phyloP scores from a whole-genome alignment of 768 basidiomycete genomes.

The Boletus rex-veris region DNA sequence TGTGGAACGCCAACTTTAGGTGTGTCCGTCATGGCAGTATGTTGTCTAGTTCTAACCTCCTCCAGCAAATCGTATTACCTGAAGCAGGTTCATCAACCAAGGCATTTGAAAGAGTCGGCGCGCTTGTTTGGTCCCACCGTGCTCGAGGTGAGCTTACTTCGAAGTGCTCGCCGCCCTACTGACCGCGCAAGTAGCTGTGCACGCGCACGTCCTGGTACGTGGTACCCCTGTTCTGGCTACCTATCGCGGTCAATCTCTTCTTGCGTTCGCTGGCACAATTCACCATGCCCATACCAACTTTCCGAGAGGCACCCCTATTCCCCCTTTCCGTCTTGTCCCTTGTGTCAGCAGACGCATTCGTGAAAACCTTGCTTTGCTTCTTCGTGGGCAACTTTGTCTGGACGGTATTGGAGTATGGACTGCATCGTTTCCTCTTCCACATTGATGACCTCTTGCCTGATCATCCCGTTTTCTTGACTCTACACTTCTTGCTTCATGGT shows the following conservation, averaged over 20 bases:
- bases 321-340: slow-evolving; percentile 47
- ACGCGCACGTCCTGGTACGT: slow-evolving; percentile 93
- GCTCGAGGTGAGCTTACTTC: slow-evolving; percentile 60
- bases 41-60: neutral
- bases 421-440: slow-evolving; percentile 98
- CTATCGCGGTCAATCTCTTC: slow-evolving; percentile 78
- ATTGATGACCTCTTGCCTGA: slow-evolving; percentile 88
- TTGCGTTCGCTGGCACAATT: slow-evolving; percentile 82
- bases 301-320: slow-evolving; percentile 52
- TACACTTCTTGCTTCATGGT: slow-evolving; percentile 93
- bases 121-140: slow-evolving; percentile 79
- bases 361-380: slow-evolving; percentile 66
- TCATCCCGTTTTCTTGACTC: slow-evolving; percentile 65
- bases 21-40: slow-evolving; percentile 26
- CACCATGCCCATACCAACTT: slow-evolving; percentile 62
- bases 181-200: slow-evolving; percentile 47
- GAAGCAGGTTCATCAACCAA: slow-evolving; percentile 94
- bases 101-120: slow-evolving; percentile 79
- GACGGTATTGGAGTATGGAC: slow-evolving; percentile 88
- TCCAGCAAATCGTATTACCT: slow-evolving; percentile 90
- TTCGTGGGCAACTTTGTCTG: slow-evolving; percentile 84
- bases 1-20: slow-evolving; percentile 87
- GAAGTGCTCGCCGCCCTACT: neutral
- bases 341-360: slow-evolving; percentile 49
- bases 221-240: slow-evolving; percentile 88